Evolutionary conservation across 192 early-diverging fungal species (phyloP), one percentile per base, ranked within the genome.

Genomic region (Backusella tuberculispora): DNA sequence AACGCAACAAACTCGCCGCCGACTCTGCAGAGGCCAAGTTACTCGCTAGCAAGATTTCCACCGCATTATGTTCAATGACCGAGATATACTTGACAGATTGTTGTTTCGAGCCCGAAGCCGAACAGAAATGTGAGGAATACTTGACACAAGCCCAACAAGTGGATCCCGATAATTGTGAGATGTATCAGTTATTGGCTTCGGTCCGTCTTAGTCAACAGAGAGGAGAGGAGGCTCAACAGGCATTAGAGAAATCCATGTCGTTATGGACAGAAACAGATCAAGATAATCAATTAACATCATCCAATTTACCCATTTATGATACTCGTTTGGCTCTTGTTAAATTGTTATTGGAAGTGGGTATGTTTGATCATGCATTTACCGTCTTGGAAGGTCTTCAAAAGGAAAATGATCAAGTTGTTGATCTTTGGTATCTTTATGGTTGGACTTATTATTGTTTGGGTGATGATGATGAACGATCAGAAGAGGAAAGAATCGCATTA

Each of bases 31-130:
- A 88, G 29, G 85, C 83, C 38, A 78, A 73, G 15, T 74, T 74
- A 5, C 70, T 95, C 4, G 78, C 76, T 19, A 76, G 83, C 34
- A 95, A 97, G 76, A 90, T 95, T 70, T 89, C 95, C 0, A 86
- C 88, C 50, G 96, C 96, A 13, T 87, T 96, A 24, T 96, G 95
- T 81, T 93, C 96, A 44, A 96, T 99, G 90, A 90, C 94, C 3
- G 98, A 99, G 78, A 95, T 98, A 21, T 99, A 96, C 81, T 89
- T 99, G 83, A 98, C 98, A 0, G 98, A 99, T 78, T 97, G 94
- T 81, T 99, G 98, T 78, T 97, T 97, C 81, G 94, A 96, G 65
- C 88, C 89, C 7, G 89, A 95, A 21, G 98, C 98, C 5, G 98
- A 98, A 83, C 82, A 88, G 69, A 87, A 87, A 46, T 97, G 96